A percentile compares a stretch with the other conserved stretches of the same genome.
Conservation (phyloP, 2,329 filamentous ascomycete genomes). For the Paecilomyces dactylethromorphus region DNA sequence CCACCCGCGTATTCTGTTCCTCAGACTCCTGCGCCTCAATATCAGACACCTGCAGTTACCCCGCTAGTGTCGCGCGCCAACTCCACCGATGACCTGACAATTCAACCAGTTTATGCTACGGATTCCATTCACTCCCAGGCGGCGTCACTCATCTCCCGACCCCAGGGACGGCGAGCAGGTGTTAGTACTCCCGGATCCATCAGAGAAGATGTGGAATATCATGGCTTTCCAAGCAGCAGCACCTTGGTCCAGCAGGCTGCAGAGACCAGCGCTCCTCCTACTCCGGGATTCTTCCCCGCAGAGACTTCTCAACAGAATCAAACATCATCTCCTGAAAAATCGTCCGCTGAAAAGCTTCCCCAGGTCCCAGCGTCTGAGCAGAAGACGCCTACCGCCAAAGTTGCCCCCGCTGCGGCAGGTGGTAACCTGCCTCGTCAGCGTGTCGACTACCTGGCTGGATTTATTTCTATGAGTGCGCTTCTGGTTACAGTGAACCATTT, state of each 20-base stretch:
- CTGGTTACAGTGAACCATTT: slow-evolving; percentile 43
- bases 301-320: neutral
- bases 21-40: slow-evolving; percentile 8
- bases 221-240: neutral
- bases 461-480: slow-evolving; percentile 39
- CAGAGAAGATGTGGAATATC: neutral
- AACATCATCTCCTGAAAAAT: too few relatives aligned
- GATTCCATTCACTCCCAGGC: neutral
- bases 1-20: slow-evolving; percentile 4
- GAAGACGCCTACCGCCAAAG: neutral
- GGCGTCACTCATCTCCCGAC: neutral
- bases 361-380: neutral
- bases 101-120: neutral
- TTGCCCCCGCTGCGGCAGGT: neutral
- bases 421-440: slow-evolving; percentile 8
- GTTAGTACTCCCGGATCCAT: neutral
- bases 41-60: slow-evolving; percentile 5
- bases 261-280: neutral
- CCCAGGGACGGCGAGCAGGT: neutral
- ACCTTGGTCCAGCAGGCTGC: neutral
- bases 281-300: neutral
- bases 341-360: too few relatives aligned
- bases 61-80: slow-evolving; percentile 7
- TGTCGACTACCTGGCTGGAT: slow-evolving; percentile 42
- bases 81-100: neutral